Base-by-base conservation (phyloP, 768 basidiomycete genomes). In the Termitomyces sp. region DNA sequence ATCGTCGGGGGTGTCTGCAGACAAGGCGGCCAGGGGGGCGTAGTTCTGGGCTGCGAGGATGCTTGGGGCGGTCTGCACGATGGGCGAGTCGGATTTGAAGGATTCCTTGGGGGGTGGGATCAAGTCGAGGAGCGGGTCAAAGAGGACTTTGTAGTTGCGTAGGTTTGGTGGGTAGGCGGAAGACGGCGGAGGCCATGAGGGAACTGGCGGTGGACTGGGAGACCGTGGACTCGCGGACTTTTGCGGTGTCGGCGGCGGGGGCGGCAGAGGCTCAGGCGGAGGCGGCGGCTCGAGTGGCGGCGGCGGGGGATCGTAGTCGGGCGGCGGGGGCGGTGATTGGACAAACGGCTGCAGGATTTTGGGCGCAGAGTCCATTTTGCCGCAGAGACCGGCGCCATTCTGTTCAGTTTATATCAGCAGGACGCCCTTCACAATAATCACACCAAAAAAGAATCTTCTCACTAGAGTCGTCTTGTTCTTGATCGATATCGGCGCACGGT, bases 131-230 rank as follows among this genome's bases (percentile, higher is more conserved):
- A 73, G 59, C 33, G 84, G 81, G 66, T 92, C 88, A 67, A 79
- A 90, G 7, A 89, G 69, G 9, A 91, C 76, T 65, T 82, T 87
- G 72, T 80, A 87, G 24, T 81, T 67, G 59, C 75, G 78, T 18
- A 70, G 65, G 18, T 8, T 2, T 12, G 72, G 66, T 45, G 63
- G 61, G 24, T 66, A 50, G 13, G 61, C 62, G 30, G 64, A 58
- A 16, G 67, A 58, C 42, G 67, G 64, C 27, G 63, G 61, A 12
- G 63, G 65, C 47, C 64, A 72, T 1, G 49, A 15, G 2, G 31
- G 31, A n/a, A n/a, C n/a, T 20, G 72, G 70, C 1, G 70, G 67
- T 12, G 66, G 65, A 20, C 66, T 58, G 42, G 70, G 70, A 16
- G 73, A 57, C 15, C 69, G 71, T 9, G 69, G 69, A 11, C 63